phyloP scores from a whole-genome alignment of 2,329 filamentous ascomycete genomes.

The Phialocephala sp. region DNA sequence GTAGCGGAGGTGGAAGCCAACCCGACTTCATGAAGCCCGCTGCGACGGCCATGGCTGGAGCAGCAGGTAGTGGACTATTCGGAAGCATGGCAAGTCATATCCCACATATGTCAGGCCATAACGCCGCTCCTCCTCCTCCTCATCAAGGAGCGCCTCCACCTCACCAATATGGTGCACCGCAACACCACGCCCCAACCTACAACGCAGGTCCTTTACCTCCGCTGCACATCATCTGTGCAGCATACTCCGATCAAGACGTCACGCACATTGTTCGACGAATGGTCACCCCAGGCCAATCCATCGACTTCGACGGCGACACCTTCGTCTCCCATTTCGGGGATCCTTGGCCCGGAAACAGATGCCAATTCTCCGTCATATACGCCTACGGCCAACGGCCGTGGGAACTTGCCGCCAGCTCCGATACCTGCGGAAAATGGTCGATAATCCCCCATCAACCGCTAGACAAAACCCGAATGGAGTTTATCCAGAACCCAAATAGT shows the following conservation, averaged over 20 bases:
- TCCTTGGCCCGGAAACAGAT: conserved; percentile 15
- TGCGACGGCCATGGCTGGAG: not conserved
- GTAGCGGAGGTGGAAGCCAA: not conserved
- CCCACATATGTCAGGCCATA: not conserved
- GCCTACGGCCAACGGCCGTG: conserved; percentile 18
- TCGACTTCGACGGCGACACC: conserved; percentile 11
- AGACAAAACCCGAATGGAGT: not conserved
- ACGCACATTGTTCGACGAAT: conserved; percentile 14
- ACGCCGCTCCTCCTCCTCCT: conserved; percentile 8
- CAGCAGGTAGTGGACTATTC: not conserved
- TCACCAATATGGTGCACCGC: not conserved
- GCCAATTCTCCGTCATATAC: conserved; percentile 20
- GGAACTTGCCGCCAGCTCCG: conserved; percentile 3
- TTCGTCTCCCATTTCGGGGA: conserved; percentile 6
- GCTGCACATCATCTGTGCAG: conserved; percentile 15
- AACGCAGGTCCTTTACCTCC: not conserved
- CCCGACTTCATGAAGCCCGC: not conserved
- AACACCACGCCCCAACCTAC: not conserved
- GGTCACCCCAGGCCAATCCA: conserved; percentile 7
- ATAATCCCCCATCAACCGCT: not conserved
- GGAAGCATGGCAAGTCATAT: not conserved
- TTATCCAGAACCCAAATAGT: not conserved
- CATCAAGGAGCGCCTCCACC: conserved; percentile 12
- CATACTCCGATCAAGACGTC: conserved; percentile 11
- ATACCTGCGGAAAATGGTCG: not conserved